phyloP scores from a whole-genome alignment of 1,284 basidiomycete species.

The Bondarzewia mesenterica region DNA sequence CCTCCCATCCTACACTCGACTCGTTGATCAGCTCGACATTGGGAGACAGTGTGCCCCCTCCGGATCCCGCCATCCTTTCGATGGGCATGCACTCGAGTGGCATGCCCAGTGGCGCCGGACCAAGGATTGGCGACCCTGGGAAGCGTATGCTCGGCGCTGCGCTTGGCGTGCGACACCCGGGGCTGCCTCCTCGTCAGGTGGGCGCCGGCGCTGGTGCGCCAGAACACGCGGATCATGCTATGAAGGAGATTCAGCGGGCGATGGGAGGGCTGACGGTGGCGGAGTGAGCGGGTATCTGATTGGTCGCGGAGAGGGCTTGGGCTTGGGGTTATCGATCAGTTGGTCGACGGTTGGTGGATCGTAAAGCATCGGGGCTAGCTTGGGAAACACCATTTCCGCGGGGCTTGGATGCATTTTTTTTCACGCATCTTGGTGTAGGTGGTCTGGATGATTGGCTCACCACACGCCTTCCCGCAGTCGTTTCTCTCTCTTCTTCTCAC shows the following conservation, averaged over 20 bases:
- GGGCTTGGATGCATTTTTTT: background rate
- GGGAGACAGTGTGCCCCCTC: slow-evolving; percentile 40
- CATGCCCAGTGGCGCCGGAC: slow-evolving; percentile 13
- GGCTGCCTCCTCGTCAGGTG: slow-evolving; percentile 51
- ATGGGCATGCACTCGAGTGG: slow-evolving; percentile 31
- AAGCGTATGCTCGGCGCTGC: slow-evolving; percentile 80
- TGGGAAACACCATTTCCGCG: background rate
- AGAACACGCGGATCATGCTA: slow-evolving; percentile 45
- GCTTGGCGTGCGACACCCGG: slow-evolving; percentile 71
- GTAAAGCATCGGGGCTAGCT: background rate
- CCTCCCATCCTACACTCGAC: slow-evolving; percentile 74
- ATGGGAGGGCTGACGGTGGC: slow-evolving; percentile 66
- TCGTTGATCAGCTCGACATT: slow-evolving; percentile 71
- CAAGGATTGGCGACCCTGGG: slow-evolving; percentile 75
- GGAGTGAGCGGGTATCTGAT: slow-evolving; percentile 38
- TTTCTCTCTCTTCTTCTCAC: background rate
- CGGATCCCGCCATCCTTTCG: slow-evolving; percentile 62
- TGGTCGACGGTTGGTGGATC: background rate
- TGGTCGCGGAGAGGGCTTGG: background rate
- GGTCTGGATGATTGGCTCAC: too few species aligned
- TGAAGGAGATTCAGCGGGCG: slow-evolving; percentile 70
- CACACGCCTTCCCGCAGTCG: background rate
- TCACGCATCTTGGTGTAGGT: too few species aligned
- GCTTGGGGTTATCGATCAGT: background rate
- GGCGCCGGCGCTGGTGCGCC: slow-evolving; percentile 29